A percentile compares a stretch with the other conserved stretches of the same genome.
Evolutionary conservation across 805 yeast species (phyloP).

Genomic region (Saccharomycopsis guyanensis): DNA sequence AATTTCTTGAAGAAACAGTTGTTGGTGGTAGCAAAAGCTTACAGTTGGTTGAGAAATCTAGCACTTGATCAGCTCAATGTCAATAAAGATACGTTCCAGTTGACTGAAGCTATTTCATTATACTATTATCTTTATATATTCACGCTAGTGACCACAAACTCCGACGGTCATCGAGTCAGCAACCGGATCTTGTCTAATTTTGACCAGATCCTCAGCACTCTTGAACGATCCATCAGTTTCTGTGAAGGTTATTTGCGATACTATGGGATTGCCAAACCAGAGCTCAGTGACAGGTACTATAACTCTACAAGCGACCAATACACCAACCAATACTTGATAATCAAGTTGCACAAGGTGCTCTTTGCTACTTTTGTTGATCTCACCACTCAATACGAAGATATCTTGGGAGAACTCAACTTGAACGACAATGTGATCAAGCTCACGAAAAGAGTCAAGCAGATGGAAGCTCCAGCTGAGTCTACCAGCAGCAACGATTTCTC

Average conservation of each 20-base stretch:
- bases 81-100: conserved; percentile 6
- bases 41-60: background rate
- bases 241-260: conserved; percentile 15
- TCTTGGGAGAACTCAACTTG: conserved; percentile 18
- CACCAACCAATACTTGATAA: conserved; percentile 15
- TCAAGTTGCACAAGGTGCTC: conserved; percentile 4
- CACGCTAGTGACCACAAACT: conserved; percentile 11
- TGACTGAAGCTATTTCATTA: conserved; percentile 11
- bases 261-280: too few relatives aligned
- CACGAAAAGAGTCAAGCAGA: conserved; percentile 8
- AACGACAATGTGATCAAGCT: conserved; percentile 13
- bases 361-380: conserved; percentile 9
- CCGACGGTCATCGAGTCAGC: conserved; percentile 8
- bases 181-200: conserved; percentile 15
- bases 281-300: background rate
- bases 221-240: conserved; percentile 14
- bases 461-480: background rate
- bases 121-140: conserved; percentile 14
- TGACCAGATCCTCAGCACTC: conserved; percentile 4
- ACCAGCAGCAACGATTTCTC: background rate
- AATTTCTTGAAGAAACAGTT: conserved; percentile 4
- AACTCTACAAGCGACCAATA: conserved; percentile 9
- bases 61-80: conserved; percentile 7
- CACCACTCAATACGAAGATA: conserved; percentile 9
- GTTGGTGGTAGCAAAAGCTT: background rate